Evolutionary conservation across 805 yeast species (phyloP), one percentile per base, ranked within the genome.

Genomic region (Suhomyces sp.): DNA sequence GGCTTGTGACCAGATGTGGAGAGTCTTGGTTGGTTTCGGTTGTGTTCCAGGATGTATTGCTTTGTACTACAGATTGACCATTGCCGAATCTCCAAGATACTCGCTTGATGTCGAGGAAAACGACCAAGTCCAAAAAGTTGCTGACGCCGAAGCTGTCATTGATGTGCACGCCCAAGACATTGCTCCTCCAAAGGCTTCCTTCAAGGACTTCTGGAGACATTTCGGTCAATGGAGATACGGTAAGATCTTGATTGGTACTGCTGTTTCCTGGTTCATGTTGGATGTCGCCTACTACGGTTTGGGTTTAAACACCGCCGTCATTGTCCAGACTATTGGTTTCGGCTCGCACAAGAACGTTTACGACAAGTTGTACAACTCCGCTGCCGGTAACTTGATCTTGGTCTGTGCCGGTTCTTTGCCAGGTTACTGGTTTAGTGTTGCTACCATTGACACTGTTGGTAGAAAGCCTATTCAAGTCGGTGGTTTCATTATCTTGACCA

Each of bases 381-480:
- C 93, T 69, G 96, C 91, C 54, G 97, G 97, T 84, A 90, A 90
- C 75, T 81, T 90, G 79, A 90, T 90, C 74, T 81, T 90, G 70
- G 84, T 90, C 58, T 89, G 96, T 81, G 97, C 97, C 53, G 97
- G 97, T 79, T 82, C 94, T 46, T 83, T 90, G 72, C 97, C 97
- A 63, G 97, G 97, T 67, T 90, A 90, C 76, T 90, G 97, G 97
- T 76, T 80, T 56, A 69, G 93, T 31, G 90, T 86, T 62, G 90
- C 90, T 49, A 85, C 93, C 46, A 69, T 90, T 55, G 97, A 90
- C 73, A 78, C 74, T 38, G 62, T 90, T 61, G 97, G 97, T 64
- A 85, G 97, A 80, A 89, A 87, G 73, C 84, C 91, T 58, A 76
- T 90, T 58, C 97, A 91, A 77, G 54, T 89, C 22, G 76, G 74